Base-by-base conservation (phyloP, 2,329 filamentous ascomycete species). In the Leptographium galeiforme region DNA sequence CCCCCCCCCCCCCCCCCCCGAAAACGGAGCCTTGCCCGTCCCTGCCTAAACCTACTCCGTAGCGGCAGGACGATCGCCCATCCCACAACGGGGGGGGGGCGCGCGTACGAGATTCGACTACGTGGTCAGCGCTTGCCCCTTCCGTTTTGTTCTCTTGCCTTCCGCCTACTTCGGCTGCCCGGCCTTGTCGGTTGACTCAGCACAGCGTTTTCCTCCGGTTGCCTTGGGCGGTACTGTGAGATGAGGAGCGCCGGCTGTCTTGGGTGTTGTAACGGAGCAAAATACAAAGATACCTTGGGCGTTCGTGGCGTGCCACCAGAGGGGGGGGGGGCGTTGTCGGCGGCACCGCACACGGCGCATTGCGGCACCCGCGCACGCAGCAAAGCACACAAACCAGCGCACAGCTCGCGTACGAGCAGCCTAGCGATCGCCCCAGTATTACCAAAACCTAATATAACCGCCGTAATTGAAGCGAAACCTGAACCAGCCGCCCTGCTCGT, bases 11-110 rank as follows among this genome's bases (percentile, higher is more conserved):
- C 25, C 25, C 25, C 19, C 38, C 41, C 40, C 53, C 53, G 53
- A 54, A 46, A 54, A 49, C 48, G 53, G 52, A 53, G 52, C 52
- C 52, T 53, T 46, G 52, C 18, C 12, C 41, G 30, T 30, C 30
- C 43, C 25, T 30, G 14, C 43, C 43, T 45, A 19, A 25, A 25
- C 25, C 34, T 39, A n/a, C n/a, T n/a, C n/a, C n/a, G n/a, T n/a
- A 49, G 36, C 47, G 47, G 47, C 47, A 39, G 43, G 18, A 12
- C 41, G 18, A 30, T 39, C 47, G 47, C 33, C 36, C 25, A 50
- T 50, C 36, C 48, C 36, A 40, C 33, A 25, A 25, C 25, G 25
- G 25, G 25, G 25, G 3, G 25, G 25, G 25, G 25, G 25, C 25
- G 25, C 25, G 25, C 25, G 25, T 25, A 25, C 25, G 25, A 25